Percentiles rank a stretch among this genome's conserved stretches.
Conservation (phyloP, 148 eudicot species). For the Cornus kousa region DNA sequence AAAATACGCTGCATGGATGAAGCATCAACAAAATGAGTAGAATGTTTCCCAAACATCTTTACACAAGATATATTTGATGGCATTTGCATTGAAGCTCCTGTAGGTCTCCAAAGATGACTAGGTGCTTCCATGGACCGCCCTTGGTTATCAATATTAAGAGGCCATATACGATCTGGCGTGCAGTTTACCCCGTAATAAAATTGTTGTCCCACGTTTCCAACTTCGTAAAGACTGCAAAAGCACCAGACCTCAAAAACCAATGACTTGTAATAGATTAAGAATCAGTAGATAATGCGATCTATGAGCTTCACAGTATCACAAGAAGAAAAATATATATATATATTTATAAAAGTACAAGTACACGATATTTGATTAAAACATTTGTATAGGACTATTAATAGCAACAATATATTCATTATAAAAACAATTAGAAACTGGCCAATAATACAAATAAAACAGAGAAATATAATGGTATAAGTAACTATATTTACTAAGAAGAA, state of each 20-base stretch:
- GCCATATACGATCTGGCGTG: conserved; percentile 52
- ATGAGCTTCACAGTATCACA: neutral
- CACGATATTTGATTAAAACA: neutral
- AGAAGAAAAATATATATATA: neutral
- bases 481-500: neutral
- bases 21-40: conserved; percentile 21
- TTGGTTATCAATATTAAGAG: conserved; percentile 25
- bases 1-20: conserved; percentile 39
- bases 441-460: neutral
- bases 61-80: conserved; percentile 61
- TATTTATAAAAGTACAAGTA: neutral
- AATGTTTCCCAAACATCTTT: conserved; percentile 37
- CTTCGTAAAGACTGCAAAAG: conserved; percentile 54
- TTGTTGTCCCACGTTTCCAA: conserved; percentile 41
- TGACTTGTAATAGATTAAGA: neutral
- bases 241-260: conserved; percentile 9
- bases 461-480: too few species aligned
- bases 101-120: conserved; percentile 49
- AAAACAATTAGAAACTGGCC: neutral
- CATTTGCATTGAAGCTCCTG: conserved; percentile 36
- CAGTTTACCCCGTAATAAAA: conserved; percentile 27
- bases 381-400: neutral
- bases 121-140: conserved; percentile 19
- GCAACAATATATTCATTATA: neutral
- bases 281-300: neutral